These are phyloP conservation scores for Martensiomyces pterosporus DNA, from an alignment of 192 early-diverging fungal genomes.

Conservation along the genomic window DNA sequence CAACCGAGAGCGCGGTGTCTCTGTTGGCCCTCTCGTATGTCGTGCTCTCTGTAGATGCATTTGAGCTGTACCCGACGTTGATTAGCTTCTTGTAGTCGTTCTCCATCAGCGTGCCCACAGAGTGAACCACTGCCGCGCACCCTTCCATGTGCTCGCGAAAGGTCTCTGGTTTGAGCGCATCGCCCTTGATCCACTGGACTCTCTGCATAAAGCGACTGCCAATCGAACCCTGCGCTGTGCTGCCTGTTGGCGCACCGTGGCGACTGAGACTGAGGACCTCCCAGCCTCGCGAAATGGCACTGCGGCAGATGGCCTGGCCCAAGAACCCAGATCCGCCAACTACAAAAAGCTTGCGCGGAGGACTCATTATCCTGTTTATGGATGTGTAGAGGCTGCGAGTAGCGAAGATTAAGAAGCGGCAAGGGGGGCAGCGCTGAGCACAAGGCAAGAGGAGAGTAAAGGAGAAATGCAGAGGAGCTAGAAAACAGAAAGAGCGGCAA, in stretches of 20 bases:
- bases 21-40: slow-evolving; percentile 67
- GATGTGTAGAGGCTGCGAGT: too few relatives aligned
- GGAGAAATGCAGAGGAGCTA: not conserved
- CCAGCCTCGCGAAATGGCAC: slow-evolving; percentile 45
- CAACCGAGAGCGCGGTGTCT: slow-evolving; percentile 63
- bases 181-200: slow-evolving; percentile 60
- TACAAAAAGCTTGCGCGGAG: slow-evolving; percentile 50
- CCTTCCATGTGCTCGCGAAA: slow-evolving; percentile 53
- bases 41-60: slow-evolving; percentile 16
- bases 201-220: slow-evolving; percentile 8
- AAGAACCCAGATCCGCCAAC: slow-evolving; percentile 62
- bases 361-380: too few relatives aligned
- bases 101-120: slow-evolving; percentile 69
- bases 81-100: slow-evolving; percentile 58
- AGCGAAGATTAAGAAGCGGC: too few relatives aligned
- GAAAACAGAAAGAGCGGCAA: not conserved
- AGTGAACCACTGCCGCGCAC: slow-evolving; percentile 65
- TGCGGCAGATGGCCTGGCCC: slow-evolving; percentile 51
- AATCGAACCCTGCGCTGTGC: slow-evolving; percentile 11
- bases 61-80: slow-evolving; percentile 28
- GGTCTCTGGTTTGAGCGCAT: slow-evolving; percentile 59
- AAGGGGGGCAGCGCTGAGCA: too few relatives aligned
- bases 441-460: not conserved
- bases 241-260: slow-evolving; percentile 35
- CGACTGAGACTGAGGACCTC: slow-evolving; percentile 52